Conservation (phyloP, 2,329 filamentous ascomycete species). For the Ophiostoma sp. region DNA sequence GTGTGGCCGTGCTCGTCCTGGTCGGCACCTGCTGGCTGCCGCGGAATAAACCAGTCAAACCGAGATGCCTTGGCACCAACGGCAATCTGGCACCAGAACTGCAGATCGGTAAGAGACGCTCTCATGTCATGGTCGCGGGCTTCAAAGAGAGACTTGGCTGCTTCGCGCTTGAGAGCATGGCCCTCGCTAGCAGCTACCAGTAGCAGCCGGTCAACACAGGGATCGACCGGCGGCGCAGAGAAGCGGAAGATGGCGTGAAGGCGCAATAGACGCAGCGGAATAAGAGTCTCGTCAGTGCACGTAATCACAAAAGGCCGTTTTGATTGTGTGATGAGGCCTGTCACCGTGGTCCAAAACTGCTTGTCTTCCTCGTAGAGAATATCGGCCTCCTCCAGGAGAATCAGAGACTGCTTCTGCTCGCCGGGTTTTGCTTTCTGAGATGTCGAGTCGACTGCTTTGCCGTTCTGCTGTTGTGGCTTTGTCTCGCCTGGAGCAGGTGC, state of each 20-base stretch:
- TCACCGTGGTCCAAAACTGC: slow-evolving; percentile 83
- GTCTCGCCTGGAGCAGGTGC: slow-evolving; percentile 24
- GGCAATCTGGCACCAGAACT: slow-evolving; percentile 96
- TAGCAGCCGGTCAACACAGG: slow-evolving; percentile 74
- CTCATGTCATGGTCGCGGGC: slow-evolving; percentile 68
- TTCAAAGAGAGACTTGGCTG: slow-evolving; percentile 65
- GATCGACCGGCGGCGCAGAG: slow-evolving; percentile 54
- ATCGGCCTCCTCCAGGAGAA: slow-evolving; percentile 90
- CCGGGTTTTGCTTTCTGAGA: slow-evolving; percentile 35
- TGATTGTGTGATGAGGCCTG: slow-evolving; percentile 72
- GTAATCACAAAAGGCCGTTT: slow-evolving; percentile 92
- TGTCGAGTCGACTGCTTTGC: slow-evolving; percentile 21
- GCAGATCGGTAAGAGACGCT: slow-evolving; percentile 73
- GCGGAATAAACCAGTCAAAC: slow-evolving; percentile 80
- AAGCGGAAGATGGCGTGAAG: slow-evolving; percentile 82
- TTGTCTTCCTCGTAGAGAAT: slow-evolving; percentile 92
- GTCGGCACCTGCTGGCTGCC: slow-evolving; percentile 68
- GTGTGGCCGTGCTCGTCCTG: slow-evolving; percentile 61
- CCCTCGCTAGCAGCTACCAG: slow-evolving; percentile 84
- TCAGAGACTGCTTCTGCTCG: slow-evolving; percentile 83
- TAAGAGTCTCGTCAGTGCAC: slow-evolving; percentile 82
- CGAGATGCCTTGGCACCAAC: slow-evolving; percentile 85
- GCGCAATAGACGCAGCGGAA: slow-evolving; percentile 69
- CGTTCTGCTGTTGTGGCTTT: slow-evolving; percentile 27
- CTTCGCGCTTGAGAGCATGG: slow-evolving; percentile 64